These are phyloP conservation scores for Botrytis porri DNA, from an alignment of 2,329 filamentous ascomycete genomes.

Conservation along the genomic window DNA sequence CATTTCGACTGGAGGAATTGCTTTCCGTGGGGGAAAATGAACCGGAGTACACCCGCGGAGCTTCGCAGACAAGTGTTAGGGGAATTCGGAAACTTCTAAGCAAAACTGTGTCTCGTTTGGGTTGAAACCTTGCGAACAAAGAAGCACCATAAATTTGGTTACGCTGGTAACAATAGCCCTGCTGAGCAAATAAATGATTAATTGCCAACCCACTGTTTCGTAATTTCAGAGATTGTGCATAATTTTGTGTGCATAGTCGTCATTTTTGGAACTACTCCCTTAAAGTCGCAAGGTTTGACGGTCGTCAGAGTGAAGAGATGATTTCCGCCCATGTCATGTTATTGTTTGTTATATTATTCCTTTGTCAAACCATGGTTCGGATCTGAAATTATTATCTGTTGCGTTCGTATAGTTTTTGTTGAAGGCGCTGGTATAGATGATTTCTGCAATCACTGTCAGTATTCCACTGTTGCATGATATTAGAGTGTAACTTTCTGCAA, in stretches of 20 bases:
- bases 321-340: neutral
- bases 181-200: neutral
- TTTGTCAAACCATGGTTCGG: neutral
- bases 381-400: neutral
- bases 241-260: neutral
- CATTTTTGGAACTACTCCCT: neutral
- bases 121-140: neutral
- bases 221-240: neutral
- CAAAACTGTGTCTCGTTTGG: no score
- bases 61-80: neutral
- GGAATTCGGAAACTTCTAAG: neutral
- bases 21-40: fast-evolving
- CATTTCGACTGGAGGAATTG: no score
- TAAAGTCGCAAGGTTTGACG: neutral
- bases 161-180: neutral
- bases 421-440: fast-evolving
- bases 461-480: neutral
- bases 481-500: fast-evolving
- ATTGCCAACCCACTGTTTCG: neutral
- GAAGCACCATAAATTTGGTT: no score
- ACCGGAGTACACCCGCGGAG: neutral
- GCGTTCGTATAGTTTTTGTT: fast-evolving
- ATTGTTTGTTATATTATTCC: neutral
- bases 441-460: neutral
- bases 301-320: neutral